Evolutionary conservation across 192 early-diverging fungal species (phyloP).

Genomic region (Spizellomyces sp.): DNA sequence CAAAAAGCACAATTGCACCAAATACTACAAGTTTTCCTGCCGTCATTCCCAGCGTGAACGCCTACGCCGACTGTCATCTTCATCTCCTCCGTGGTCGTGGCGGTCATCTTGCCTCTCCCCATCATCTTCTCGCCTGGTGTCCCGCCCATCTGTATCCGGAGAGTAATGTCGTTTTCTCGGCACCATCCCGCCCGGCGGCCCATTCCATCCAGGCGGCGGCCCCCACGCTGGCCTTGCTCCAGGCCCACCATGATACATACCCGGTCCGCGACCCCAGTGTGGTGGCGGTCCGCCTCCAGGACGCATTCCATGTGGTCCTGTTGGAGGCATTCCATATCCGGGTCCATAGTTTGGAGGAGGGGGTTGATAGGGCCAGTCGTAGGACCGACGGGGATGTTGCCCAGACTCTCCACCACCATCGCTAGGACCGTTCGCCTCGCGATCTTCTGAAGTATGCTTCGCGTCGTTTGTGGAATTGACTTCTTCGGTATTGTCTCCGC

Average conservation of each 20-base stretch:
- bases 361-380: constrained; percentile 7
- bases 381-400: too few relatives aligned
- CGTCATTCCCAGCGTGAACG: not conserved
- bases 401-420: too few relatives aligned
- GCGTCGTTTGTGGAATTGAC: not conserved
- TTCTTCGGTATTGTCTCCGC: constrained; percentile 17
- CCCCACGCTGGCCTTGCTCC: not conserved
- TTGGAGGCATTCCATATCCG: constrained; percentile 17
- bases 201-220: not conserved
- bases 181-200: constrained; percentile 10
- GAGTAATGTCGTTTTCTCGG: constrained; percentile 4
- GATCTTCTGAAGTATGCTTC: too few relatives aligned
- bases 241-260: not conserved
- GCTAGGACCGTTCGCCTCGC: too few relatives aligned
- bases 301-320: not conserved
- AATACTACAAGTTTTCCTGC: too few relatives aligned
- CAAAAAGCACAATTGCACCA: too few relatives aligned
- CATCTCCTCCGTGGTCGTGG: not conserved
- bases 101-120: not conserved
- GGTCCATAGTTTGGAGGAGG: not conserved
- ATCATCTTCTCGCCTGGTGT: not conserved
- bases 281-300: constrained; percentile 11
- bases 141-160: not conserved
- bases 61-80: constrained; percentile 1
- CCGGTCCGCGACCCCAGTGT: constrained; percentile 4